Base-by-base conservation (phyloP, 140 eudicot genomes). In the Senecio squalidus region DNA sequence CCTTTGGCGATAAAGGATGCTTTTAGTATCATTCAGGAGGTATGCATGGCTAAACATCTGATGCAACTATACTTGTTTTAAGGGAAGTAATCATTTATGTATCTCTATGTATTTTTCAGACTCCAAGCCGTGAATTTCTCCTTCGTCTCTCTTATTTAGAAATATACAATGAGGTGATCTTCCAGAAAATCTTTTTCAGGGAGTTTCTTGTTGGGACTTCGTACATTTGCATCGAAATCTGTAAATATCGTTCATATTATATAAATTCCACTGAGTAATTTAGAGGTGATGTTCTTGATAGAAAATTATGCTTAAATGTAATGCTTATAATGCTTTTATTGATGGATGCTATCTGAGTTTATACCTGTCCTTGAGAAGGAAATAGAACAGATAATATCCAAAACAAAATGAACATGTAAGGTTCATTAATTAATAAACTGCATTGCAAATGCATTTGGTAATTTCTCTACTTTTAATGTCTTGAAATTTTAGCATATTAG, bases 1-100 rank as follows among this genome's bases (percentile, higher is more conserved):
- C 98, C 98, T 9, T 77, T 92, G 76, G 96, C 98, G 39, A 90
- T 92, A 46, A 92, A 87, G 84, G 98, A 92, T 78, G 91, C 98
- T 75, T 92, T 92, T 75, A 87, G 93, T 60, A 87, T 87, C 58
- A 92, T 92, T 68, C 98, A 92, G 70, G 98, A 92, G 98, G 98
- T 92, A 79, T 11, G 33, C 60, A 44, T 25, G 50, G 15, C 33
- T 16, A 3, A 17, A 70, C 51, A 50, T 55, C 14, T 64, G 41
- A 63, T 33, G 27, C 51, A 15, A 14, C 29, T 53, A 40, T 48
- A 18, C 17, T 34, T 67, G 44, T 72, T 40, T 51, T 6, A 31
- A 15, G 24, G 1, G 45, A 48, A 49, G 8, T 58, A 65, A 11
- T 47, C 31, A 30, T 34, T 31, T 2, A 55, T 47, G 29, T 38